phyloP scores from a whole-genome alignment of 805 yeast genomes.

The Kockiozyma suomiensis region DNA sequence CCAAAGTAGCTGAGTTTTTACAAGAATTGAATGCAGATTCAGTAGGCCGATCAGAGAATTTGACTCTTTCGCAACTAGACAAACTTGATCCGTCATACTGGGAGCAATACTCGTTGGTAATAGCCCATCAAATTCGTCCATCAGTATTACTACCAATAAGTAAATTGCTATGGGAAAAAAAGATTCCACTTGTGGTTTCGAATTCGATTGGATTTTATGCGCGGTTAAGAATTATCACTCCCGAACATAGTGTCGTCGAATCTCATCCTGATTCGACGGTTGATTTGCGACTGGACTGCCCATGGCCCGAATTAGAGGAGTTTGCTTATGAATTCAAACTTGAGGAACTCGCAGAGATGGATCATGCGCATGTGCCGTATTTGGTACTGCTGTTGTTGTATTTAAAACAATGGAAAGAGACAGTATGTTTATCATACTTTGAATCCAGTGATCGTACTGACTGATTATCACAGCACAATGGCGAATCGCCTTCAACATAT shows the following conservation, averaged over 20 bases:
- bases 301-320: conserved; percentile 69
- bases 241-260: conserved; percentile 60
- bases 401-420: conserved; percentile 47
- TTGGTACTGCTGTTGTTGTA: conserved; percentile 62
- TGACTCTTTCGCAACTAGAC: conserved; percentile 6
- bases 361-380: conserved; percentile 69
- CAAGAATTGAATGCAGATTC: conserved; percentile 66
- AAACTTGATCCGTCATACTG: conserved; percentile 44
- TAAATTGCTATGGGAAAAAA: conserved; percentile 47
- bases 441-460: no score
- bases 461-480: conserved; percentile 31
- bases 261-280: conserved; percentile 66
- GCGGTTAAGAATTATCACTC: conserved; percentile 52
- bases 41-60: conserved; percentile 41
- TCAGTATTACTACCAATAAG: conserved; percentile 40
- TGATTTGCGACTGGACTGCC: conserved; percentile 66
- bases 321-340: conserved; percentile 58
- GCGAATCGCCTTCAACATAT: conserved; percentile 41
- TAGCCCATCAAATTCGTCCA: conserved; percentile 47
- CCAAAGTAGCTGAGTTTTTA: conserved; percentile 48
- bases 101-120: conserved; percentile 54
- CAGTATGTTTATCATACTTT: no score
- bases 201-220: conserved; percentile 69
- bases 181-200: conserved; percentile 59
- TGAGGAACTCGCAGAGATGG: conserved; percentile 47